Evolutionary conservation across 1,139 yeast species (phyloP), one percentile per base, ranked within the genome.

Genomic region (Pichia sp.): DNA sequence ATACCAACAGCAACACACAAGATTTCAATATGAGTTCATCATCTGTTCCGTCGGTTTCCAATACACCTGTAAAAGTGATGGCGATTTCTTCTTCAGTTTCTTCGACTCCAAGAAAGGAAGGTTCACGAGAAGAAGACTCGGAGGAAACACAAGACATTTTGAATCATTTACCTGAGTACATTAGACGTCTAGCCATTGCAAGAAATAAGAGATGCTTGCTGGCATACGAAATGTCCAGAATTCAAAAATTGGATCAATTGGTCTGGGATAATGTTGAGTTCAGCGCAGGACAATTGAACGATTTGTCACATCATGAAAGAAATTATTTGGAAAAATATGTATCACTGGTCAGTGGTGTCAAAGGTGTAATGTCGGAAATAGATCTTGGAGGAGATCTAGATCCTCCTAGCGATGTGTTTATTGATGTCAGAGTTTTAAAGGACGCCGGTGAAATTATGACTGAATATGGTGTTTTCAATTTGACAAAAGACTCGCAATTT

Each of bases 391-490:
- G 97, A 0, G 79, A 86, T 32, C 63, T 92, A 54, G 86, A 78
- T 37, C 98, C 98, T 0, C 98, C 98, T 1, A 77, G 77, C 31
- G 95, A 87, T 55, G 84, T 92, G 37, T 92, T 90, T 56, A 85
- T 92, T 10, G 98, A 92, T 59, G 97, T 92, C 3, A 69, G 98
- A 45, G 97, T 92, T 8, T 65, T 92, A 45, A 85, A 85, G 57
- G 95, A 92, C 58, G 97, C 96, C 0, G 98, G 98, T 1, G 97
- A 92, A 60, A 88, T 92, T 37, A 97, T 90, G 59, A 92, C 98
- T 0, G 98, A 92, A 61, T 92, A 92, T 56, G 98, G 98, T 32
- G 95, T 88, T 6, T 88, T 92, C 67, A 90, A 90, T 55, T 67
- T 92, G 55, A 87, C 95, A n/a, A 92, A 90, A 58, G 94, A 92